Evolutionary conservation across 306 rosid species (phyloP), one percentile per base, ranked within the genome.

Genomic region (Nissolia schottii): DNA sequence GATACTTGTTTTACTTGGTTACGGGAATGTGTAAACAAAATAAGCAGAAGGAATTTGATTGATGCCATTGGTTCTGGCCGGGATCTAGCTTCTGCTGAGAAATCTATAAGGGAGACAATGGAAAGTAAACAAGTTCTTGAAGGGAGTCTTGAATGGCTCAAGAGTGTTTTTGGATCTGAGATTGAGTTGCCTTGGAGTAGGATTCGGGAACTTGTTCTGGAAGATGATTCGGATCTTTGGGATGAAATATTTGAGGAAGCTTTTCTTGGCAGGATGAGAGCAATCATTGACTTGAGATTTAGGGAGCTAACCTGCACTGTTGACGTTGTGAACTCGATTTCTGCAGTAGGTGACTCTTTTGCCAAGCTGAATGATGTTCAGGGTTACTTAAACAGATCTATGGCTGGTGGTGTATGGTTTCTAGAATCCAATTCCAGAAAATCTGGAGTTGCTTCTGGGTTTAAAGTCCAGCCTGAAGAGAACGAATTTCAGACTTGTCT

Each of bases 141-240:
- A 83, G 96, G 92, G 53, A 89, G 97, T 81, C 76, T 94, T 56
- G 99, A 91, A 75, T 94, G 99, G 97, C 93, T 94, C 57, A 94
- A 83, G 84, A 94, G 82, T 51, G 99, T 94, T 63, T 91, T 94
- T 8, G 99, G 99, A 7, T 94, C 97, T 0, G 95, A 91, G 85
- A 82, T 91, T 67, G 97, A 91, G 89, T 78, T 91, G 79, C 99
- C 99, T 0, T 94, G 99, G 99, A 94, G 91, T 79, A 81, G 97
- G 81, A 89, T 88, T 77, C 85, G 93, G 32, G 99, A 94, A 57
- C 99, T 94, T 12, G 96, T 94, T 71, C 76, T 94, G 74, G 96
- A 88, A 83, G 99, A 94, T 22, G 93, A 89, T 66, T 91, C 88
- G 0, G 93, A 94, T 82, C 91, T 94, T 5, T 94, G 97, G 97